Conservation (phyloP, 1,284 basidiomycete genomes). For the Thelephora terrestris region DNA sequence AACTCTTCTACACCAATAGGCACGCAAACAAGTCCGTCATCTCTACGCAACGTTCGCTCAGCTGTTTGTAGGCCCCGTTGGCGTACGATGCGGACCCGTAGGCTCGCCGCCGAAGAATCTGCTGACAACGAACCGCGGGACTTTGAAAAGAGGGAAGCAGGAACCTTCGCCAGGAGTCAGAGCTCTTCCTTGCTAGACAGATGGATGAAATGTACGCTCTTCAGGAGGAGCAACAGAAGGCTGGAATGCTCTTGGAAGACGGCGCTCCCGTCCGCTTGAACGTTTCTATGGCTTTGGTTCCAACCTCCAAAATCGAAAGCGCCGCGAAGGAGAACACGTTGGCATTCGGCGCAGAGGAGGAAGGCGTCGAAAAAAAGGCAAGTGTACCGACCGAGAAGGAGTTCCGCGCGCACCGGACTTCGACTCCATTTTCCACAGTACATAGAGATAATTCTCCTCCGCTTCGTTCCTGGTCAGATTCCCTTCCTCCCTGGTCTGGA, state of each 20-base stretch:
- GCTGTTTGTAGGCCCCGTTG: conserved; percentile 55
- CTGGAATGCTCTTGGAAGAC: conserved; percentile 80
- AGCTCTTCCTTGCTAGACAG: too few species aligned
- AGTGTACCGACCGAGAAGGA: conserved; percentile 62
- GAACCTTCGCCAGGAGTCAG: too few species aligned
- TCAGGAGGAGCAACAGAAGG: conserved; percentile 81
- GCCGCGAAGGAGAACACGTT: conserved; percentile 38
- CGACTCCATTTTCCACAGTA: too few species aligned
- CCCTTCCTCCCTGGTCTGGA: too few species aligned
- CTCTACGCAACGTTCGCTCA: conserved; percentile 52
- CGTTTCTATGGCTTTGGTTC: conserved; percentile 39
- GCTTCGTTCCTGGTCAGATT: too few species aligned
- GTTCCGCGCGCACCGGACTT: too few species aligned
- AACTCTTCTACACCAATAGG: conserved; percentile 78
- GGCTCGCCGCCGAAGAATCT: conserved; percentile 63
- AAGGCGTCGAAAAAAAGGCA: conserved; percentile 75
- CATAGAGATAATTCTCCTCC: too few species aligned
- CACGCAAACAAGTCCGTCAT: too few species aligned
- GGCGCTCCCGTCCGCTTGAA: conserved; percentile 82
- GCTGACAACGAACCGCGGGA: conserved; percentile 72
- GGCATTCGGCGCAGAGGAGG: conserved; percentile 75
- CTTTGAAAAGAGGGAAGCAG: too few species aligned
- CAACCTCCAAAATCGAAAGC: conserved; percentile 34
- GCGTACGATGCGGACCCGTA: conserved; percentile 58
- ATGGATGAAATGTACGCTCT: too few species aligned